Conservation (phyloP, 192 early-diverging fungal genomes). For the Spinellus fusiger region DNA sequence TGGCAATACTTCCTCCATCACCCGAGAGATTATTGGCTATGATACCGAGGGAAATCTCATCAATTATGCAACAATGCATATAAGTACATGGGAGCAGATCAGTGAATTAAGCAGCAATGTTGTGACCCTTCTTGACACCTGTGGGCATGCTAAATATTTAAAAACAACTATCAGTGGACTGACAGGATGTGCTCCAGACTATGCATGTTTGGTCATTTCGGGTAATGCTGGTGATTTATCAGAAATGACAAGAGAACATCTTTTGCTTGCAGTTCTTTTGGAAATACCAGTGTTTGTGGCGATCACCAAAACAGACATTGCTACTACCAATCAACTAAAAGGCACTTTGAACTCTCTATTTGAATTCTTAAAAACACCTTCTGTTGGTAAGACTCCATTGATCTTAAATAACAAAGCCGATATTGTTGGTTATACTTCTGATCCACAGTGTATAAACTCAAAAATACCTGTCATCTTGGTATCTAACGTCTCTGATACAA, state of each 20-base stretch:
- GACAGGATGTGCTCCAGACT: conserved; percentile 82
- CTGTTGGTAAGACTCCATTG: conserved; percentile 30
- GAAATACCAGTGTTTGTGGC: conserved; percentile 76
- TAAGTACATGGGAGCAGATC: conserved; percentile 75
- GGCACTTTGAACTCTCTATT: conserved; percentile 46
- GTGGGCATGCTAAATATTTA: conserved; percentile 83
- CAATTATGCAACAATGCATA: conserved; percentile 67
- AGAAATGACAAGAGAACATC: conserved; percentile 72
- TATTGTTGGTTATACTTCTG: conserved; percentile 25
- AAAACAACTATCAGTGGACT: conserved; percentile 90
- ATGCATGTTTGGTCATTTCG: conserved; percentile 78
- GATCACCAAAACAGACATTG: conserved; percentile 82
- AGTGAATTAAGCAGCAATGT: conserved; percentile 68
- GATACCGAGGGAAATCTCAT: conserved; percentile 59
- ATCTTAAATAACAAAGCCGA: conserved; percentile 41
- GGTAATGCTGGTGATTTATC: conserved; percentile 59
- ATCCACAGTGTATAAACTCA: conserved; percentile 32
- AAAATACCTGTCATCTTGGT: conserved; percentile 81
- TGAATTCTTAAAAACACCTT: conserved; percentile 38
- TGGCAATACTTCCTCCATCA: conserved; percentile 87
- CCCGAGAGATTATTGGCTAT: conserved; percentile 84
- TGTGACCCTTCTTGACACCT: conserved; percentile 82
- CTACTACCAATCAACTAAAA: conserved; percentile 41
- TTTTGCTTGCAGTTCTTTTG: conserved; percentile 74
- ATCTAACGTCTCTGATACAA: conserved; percentile 77